phyloP scores from a whole-genome alignment of 2,329 filamentous ascomycete genomes.

The Pseudocercospora eumusae region DNA sequence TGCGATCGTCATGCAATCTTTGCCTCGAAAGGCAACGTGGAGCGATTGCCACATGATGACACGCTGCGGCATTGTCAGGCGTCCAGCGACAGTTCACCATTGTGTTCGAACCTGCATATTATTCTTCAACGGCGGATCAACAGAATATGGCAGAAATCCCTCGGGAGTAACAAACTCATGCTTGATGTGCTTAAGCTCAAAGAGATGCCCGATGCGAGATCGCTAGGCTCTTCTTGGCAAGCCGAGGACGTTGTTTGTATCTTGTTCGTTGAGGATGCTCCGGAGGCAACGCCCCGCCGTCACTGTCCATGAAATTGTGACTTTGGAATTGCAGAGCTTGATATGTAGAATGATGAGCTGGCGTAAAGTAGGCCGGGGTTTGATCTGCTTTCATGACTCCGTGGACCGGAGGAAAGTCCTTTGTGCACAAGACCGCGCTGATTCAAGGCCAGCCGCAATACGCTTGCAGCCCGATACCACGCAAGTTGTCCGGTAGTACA shows the following conservation, averaged over 20 bases:
- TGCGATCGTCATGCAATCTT: not conserved
- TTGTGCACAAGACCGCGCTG: too few relatives aligned
- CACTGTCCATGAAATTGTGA: not conserved
- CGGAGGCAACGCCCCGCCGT: not conserved
- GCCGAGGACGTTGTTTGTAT: not conserved
- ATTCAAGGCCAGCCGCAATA: too few relatives aligned
- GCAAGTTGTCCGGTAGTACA: too few relatives aligned
- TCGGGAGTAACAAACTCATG: conserved; percentile 1
- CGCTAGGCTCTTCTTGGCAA: not conserved
- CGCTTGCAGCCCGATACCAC: too few relatives aligned
- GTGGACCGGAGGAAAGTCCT: too few relatives aligned
- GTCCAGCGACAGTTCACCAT: not conserved
- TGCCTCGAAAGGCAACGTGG: not conserved
- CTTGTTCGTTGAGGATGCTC: not conserved
- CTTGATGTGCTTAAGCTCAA: not conserved
- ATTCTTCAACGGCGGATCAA: not conserved
- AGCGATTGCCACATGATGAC: not conserved
- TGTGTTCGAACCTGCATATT: not conserved
- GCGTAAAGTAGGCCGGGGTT: not conserved
- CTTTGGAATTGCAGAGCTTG: not conserved
- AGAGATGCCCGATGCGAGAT: not conserved
- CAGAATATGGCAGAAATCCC: not conserved
- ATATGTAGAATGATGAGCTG: not conserved
- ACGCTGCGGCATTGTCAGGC: not conserved
- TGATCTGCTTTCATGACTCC: not conserved